phyloP scores from a whole-genome alignment of 306 rosid species.

The Notholithocarpus densiflorus region DNA sequence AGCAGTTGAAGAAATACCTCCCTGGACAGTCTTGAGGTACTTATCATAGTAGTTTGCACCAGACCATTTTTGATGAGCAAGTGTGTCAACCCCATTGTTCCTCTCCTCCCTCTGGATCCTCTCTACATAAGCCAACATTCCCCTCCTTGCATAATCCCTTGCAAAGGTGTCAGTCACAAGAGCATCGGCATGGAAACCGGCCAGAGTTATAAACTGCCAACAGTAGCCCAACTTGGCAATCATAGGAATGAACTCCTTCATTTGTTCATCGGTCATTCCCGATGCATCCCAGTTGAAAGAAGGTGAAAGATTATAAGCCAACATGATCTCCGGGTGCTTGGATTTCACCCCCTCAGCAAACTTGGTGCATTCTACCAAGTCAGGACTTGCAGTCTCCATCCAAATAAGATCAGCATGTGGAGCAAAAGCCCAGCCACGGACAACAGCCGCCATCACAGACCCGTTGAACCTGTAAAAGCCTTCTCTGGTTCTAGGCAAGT shows the following conservation, averaged over 20 bases:
- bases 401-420: constrained; percentile 78
- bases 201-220: constrained; percentile 95
- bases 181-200: constrained; percentile 85
- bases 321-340: constrained; percentile 54
- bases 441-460: constrained; percentile 67
- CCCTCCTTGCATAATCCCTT: constrained; percentile 70
- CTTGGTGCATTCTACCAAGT: constrained; percentile 64
- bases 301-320: constrained; percentile 89
- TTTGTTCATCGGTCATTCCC: constrained; percentile 75
- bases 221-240: constrained; percentile 79
- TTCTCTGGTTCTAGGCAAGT: constrained; percentile 91
- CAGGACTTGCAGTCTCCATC: constrained; percentile 88
- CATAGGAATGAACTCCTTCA: constrained; percentile 78
- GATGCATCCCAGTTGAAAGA: constrained; percentile 99
- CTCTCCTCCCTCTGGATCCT: constrained; percentile 96
- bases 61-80: constrained; percentile 98
- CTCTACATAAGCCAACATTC: constrained; percentile 95
- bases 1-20: constrained; percentile 90
- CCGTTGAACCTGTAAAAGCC: constrained; percentile 85
- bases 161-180: constrained; percentile 74
- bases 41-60: constrained; percentile 93
- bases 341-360: constrained; percentile 75
- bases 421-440: constrained; percentile 83
- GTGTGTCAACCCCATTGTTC: constrained; percentile 84
- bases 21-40: constrained; percentile 94